Evolutionary conservation across 306 rosid species (phyloP), one percentile per base, ranked within the genome.

Genomic region (Astragalus glycyphyllos): DNA sequence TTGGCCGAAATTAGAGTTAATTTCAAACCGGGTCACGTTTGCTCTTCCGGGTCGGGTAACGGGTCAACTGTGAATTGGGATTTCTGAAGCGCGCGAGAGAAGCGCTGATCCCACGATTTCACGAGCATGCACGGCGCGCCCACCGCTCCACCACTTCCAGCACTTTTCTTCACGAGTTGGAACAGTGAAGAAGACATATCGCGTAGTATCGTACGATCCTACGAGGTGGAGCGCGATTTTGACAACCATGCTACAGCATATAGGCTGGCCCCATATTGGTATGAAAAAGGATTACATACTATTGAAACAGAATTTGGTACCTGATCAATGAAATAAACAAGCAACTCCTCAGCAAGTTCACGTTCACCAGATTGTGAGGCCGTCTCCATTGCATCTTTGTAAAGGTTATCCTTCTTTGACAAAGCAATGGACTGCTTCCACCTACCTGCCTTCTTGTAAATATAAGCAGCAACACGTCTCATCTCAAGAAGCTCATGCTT

Each of bases 361-460:
- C 97, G 99, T 59, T 91, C 99, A 69, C 99, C 97, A 47, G 99
- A 94, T 72, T 94, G 99, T 0, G 99, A 94, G 35, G 97, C 96
- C 4, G 99, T 94, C 88, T 94, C 99, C 99, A 94, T 94, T 76
- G 96, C 95, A 82, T 94, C 99, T 83, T 89, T 94, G 99, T 94
- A 91, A 73, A 94, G 96, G 72, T 89, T 94, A 77, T 94, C 99
- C 82, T 94, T 91, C 96, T 94, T 94, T 44, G 99, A 94, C 85
- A 94, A 78, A 63, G 90, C 96, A 86, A 94, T 94, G 68, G 99
- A 94, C 81, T 94, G 99, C 92, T 91, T 94, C 99, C 99, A 94
- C 76, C 99, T 86, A 53, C 96, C 95, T 7, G 97, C 99, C 84
- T 91, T 94, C 84, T 94, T 94, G 92, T 94, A 94, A 57, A 94